Evolutionary conservation across 805 yeast species (phyloP).

Genomic region (Sugiyamaella qingdaonensis): DNA sequence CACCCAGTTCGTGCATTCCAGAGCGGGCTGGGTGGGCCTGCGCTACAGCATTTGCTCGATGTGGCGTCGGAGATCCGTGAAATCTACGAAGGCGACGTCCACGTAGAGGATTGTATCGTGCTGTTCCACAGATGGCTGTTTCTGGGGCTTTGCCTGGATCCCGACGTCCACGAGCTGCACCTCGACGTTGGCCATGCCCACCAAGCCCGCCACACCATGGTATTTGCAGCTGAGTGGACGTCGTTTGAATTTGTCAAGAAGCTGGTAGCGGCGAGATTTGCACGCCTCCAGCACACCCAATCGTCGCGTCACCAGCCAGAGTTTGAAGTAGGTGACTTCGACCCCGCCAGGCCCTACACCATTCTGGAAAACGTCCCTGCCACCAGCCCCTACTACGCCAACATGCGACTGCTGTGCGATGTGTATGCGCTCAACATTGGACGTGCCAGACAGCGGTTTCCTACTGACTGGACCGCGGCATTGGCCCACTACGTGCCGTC

Average conservation of each 20-base stretch:
- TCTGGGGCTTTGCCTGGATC: constrained; percentile 12
- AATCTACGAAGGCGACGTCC: constrained; percentile 5
- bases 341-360: constrained; percentile 8
- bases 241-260: constrained; percentile 7
- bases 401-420: constrained; percentile 9
- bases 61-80: neutral
- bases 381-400: constrained; percentile 2
- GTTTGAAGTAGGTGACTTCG: neutral
- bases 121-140: constrained; percentile 13
- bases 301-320: neutral
- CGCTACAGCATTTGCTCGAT: neutral
- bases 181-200: neutral
- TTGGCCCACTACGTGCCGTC: constrained; percentile 2
- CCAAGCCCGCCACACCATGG: constrained; percentile 3
- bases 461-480: constrained; percentile 10
- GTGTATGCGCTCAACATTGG: constrained; percentile 2
- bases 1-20: constrained; percentile 6
- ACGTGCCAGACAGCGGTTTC: neutral
- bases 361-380: constrained; percentile 12
- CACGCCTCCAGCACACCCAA: constrained; percentile 1
- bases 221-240: constrained; percentile 14
- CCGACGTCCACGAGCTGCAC: constrained; percentile 7
- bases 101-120: constrained; percentile 6
- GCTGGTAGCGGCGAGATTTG: constrained; percentile 1
- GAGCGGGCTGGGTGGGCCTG: constrained; percentile 6